Conservation (phyloP, 208 protist genomes). For the Wallacemonas sp. region DNA sequence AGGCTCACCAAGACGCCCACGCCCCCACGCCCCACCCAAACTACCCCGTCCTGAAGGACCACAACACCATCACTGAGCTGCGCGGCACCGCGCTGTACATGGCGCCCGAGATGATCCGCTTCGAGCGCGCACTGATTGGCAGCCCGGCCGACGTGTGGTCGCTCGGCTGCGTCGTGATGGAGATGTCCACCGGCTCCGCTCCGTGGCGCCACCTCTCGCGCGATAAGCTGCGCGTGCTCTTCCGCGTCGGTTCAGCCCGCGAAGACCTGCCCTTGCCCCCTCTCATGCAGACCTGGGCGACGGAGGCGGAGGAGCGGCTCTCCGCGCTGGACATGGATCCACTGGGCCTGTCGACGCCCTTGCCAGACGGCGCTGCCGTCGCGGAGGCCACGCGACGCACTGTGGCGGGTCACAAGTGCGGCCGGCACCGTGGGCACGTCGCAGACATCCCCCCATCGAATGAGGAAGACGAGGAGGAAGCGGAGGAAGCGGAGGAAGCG, state of each 20-base stretch:
- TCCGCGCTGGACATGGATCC: constrained; percentile 12
- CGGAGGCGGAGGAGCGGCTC: constrained; percentile 44
- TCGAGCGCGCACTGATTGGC: constrained; percentile 59
- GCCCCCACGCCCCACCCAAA: constrained; percentile 12
- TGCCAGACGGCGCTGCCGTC: no score
- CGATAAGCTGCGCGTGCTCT: constrained; percentile 64
- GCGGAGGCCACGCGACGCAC: no score
- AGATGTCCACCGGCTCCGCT: constrained; percentile 70
- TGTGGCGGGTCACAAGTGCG: no score
- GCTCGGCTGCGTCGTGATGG: constrained; percentile 83
- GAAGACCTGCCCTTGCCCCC: constrained; percentile 72
- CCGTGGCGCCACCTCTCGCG: constrained; percentile 71
- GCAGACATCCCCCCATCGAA: no score
- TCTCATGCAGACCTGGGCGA: constrained; percentile 41
- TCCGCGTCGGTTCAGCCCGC: constrained; percentile 52
- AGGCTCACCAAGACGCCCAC: background rate
- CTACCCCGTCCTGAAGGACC: constrained; percentile 56
- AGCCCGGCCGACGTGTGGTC: constrained; percentile 84
- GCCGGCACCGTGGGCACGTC: no score
- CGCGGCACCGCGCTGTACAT: constrained; percentile 86
- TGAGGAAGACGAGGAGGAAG: no score
- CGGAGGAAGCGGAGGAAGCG: no score
- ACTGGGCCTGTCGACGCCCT: no score
- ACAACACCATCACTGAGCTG: constrained; percentile 75
- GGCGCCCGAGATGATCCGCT: constrained; percentile 83